Conservation (phyloP, 75 land plant species). For the Ceratopteris richardii region DNA sequence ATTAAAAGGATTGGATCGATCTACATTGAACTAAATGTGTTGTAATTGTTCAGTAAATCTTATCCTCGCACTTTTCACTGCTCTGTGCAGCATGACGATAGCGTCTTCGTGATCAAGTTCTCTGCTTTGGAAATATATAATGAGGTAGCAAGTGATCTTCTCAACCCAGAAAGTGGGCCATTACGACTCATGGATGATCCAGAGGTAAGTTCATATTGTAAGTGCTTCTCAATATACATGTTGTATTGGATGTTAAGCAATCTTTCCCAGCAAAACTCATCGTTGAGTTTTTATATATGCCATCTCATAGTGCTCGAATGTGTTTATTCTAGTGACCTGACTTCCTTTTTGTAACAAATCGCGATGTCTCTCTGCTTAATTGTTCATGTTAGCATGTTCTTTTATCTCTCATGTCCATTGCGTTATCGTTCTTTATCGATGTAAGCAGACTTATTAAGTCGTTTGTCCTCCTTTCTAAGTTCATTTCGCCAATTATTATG, state of each 20-base stretch:
- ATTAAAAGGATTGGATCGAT: no score
- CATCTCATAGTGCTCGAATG: no score
- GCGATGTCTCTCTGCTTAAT: no score
- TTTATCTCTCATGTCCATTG: no score
- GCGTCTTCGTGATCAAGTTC: constrained; percentile 70
- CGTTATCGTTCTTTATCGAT: no score
- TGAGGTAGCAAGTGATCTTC: constrained; percentile 88
- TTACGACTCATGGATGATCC: constrained; percentile 89
- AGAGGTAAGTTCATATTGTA: constrained; percentile 47
- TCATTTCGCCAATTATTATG: no score
- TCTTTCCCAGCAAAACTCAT: not conserved
- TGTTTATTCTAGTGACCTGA: no score
- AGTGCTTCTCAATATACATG: not conserved
- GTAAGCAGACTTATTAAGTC: no score
- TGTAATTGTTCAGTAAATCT: not conserved
- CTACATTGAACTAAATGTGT: constrained; percentile 1
- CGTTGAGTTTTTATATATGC: no score
- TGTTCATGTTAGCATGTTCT: no score
- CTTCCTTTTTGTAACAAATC: no score
- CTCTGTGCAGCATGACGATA: constrained; percentile 63
- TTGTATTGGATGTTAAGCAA: not conserved
- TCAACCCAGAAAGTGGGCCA: constrained; percentile 48
- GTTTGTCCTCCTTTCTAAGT: no score
- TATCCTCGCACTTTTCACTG: not conserved
- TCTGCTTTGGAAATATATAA: constrained; percentile 95